phyloP scores from a whole-genome alignment of 495 filamentous ascomycete genomes.

The Hypoxylon crocopeplum region DNA sequence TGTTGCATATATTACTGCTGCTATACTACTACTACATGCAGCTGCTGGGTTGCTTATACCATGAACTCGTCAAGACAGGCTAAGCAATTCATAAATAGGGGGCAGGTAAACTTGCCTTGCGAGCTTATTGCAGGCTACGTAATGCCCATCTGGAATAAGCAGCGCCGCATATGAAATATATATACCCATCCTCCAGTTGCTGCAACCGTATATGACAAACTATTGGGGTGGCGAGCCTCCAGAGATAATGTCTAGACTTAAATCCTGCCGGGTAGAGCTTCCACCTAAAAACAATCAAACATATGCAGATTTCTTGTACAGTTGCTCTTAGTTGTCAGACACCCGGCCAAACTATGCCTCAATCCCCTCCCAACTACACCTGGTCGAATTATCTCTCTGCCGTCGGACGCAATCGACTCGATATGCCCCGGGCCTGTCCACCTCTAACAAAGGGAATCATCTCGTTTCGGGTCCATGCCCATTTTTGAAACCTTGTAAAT shows the following conservation, averaged over 20 bases:
- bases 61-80: background rate
- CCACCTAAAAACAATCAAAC: conserved; percentile 17
- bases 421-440: conserved; percentile 21
- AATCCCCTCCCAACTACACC: conserved; percentile 3
- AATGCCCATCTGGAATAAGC: conserved; percentile 23
- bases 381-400: conserved; percentile 21
- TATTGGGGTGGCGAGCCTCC: conserved; percentile 28
- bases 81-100: background rate
- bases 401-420: conserved; percentile 17
- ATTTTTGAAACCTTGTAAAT: conserved; percentile 39
- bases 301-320: conserved; percentile 35
- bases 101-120: conserved; percentile 2
- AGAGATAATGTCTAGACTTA: conserved; percentile 22
- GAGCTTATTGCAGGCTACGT: conserved; percentile 7
- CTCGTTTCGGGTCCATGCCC: conserved; percentile 32
- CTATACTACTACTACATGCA: too few relatives aligned
- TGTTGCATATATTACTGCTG: background rate
- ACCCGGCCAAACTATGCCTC: conserved; percentile 11
- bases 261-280: conserved; percentile 20
- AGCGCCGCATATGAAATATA: conserved; percentile 28
- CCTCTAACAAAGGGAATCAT: conserved; percentile 45
- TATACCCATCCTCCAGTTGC: conserved; percentile 25
- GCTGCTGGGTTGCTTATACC: too few relatives aligned
- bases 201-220: conserved; percentile 32
- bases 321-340: conserved; percentile 9